These are phyloP conservation scores for Trichoderma sp. DNA, from an alignment of 2,329 filamentous ascomycete species.

Conservation along the genomic window DNA sequence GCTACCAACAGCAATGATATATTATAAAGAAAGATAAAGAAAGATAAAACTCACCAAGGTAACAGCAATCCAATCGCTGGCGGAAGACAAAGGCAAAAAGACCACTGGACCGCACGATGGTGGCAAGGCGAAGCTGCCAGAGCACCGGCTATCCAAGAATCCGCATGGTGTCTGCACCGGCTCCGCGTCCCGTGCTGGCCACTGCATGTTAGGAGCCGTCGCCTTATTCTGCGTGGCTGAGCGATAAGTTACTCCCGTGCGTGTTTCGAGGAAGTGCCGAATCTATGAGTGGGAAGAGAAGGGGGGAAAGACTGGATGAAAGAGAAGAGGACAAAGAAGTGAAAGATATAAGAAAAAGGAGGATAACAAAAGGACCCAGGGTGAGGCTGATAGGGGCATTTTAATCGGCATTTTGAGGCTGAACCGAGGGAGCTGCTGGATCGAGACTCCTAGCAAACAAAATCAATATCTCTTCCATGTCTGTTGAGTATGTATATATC, in stretches of 20 bases:
- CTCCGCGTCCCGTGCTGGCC: not conserved
- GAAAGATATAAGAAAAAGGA: not conserved
- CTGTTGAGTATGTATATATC: not conserved
- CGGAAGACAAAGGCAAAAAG: not conserved
- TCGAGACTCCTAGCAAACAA: not conserved
- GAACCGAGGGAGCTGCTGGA: not conserved
- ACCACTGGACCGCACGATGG: not conserved
- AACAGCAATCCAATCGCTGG: too few species aligned
- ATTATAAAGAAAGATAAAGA: not conserved
- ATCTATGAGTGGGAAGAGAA: not conserved
- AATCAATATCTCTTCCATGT: not conserved
- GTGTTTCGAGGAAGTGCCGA: not conserved
- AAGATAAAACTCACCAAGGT: not conserved
- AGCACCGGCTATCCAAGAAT: not conserved
- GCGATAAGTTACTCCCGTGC: not conserved
- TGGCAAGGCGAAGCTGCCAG: not conserved
- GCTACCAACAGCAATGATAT: not conserved
- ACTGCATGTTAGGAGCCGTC: slow-evolving; percentile 8
- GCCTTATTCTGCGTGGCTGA: not conserved
- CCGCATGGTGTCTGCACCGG: not conserved
- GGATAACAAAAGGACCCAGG: not conserved
- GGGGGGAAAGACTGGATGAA: not conserved
- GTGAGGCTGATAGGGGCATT: not conserved
- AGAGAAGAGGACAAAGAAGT: not conserved
- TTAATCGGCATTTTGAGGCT: not conserved